These are phyloP conservation scores for Alnus rubra DNA, from an alignment of 306 rosid species.

Conservation along the genomic window DNA sequence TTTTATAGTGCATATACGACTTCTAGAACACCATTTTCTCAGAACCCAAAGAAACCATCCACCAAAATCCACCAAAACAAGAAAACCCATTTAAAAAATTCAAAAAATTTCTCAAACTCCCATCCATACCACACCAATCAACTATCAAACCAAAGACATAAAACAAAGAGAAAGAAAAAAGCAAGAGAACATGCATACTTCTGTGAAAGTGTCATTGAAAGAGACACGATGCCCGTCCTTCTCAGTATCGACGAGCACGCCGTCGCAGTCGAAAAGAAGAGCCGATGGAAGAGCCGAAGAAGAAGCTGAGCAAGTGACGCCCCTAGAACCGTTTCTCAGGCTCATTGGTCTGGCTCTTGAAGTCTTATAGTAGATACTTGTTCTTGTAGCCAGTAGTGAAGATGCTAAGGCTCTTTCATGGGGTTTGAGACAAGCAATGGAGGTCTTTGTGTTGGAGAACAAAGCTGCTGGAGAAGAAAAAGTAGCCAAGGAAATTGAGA, in stretches of 20 bases:
- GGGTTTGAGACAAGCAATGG: constrained; percentile 37
- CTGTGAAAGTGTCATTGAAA: constrained; percentile 86
- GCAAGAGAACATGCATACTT: constrained; percentile 39
- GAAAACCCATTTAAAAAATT: constrained; percentile 1
- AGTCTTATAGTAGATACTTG: constrained; percentile 22
- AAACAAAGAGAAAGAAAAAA: not conserved
- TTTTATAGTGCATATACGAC: too few relatives aligned
- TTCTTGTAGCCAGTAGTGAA: constrained; percentile 40
- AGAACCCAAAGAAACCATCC: constrained; percentile 1
- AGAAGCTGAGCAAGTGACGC: constrained; percentile 62
- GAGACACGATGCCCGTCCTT: constrained; percentile 96
- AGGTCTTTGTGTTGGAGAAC: constrained; percentile 26
- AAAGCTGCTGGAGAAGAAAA: constrained; percentile 38
- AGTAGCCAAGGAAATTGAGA: constrained; percentile 59
- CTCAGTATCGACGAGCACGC: constrained; percentile 96
- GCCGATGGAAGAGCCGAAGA: constrained; percentile 74
- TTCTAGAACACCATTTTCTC: not conserved
- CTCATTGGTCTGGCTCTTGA: constrained; percentile 18
- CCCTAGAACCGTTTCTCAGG: constrained; percentile 20
- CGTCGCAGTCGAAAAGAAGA: constrained; percentile 94
- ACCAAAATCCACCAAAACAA: not conserved
- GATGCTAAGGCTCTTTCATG: constrained; percentile 35
- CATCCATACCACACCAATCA: not conserved
- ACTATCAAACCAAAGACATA: not conserved
- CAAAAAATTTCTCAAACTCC: not conserved